Percentiles rank a stretch among this genome's conserved stretches.
Evolutionary conservation across 129 eudicot species (phyloP).

Genomic region (Tanacetum coccineum): DNA sequence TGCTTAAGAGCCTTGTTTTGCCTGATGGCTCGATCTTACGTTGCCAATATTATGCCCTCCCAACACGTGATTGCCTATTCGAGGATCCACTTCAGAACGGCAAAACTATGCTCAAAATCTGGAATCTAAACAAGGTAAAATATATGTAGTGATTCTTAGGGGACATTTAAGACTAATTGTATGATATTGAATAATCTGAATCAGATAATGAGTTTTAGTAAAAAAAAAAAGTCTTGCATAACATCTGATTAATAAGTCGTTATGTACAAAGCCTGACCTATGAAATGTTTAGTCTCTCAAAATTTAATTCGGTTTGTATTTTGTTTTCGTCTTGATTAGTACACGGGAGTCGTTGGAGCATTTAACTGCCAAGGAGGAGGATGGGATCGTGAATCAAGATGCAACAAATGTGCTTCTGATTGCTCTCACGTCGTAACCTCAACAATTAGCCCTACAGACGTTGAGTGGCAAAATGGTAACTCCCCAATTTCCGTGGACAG

Average conservation of each 20-base stretch:
- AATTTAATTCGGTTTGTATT: background rate
- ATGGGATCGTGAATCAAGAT: conserved; percentile 66
- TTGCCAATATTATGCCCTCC: conserved; percentile 74
- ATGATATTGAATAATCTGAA: no score
- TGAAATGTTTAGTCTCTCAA: background rate
- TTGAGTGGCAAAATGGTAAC: conserved; percentile 69
- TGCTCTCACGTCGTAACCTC: conserved; percentile 49
- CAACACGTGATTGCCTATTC: conserved; percentile 77
- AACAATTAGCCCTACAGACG: conserved; percentile 43
- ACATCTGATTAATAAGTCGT: no score
- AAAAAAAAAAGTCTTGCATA: no score
- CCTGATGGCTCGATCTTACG: conserved; percentile 83
- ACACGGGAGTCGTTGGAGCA: conserved; percentile 76
- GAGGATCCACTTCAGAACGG: conserved; percentile 88
- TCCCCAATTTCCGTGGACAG: conserved; percentile 33
- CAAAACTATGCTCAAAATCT: conserved; percentile 88
- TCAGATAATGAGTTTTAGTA: background rate
- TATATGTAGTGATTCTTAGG: background rate
- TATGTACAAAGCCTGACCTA: no score
- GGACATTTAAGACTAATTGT: background rate
- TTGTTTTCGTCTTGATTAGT: conserved; percentile 33
- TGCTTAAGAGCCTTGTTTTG: conserved; percentile 66
- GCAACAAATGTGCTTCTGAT: conserved; percentile 52
- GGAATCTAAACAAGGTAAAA: conserved; percentile 86
- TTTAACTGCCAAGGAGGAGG: conserved; percentile 98